phyloP scores from a whole-genome alignment of 1,284 basidiomycete genomes.

The Rhodofomes roseus region DNA sequence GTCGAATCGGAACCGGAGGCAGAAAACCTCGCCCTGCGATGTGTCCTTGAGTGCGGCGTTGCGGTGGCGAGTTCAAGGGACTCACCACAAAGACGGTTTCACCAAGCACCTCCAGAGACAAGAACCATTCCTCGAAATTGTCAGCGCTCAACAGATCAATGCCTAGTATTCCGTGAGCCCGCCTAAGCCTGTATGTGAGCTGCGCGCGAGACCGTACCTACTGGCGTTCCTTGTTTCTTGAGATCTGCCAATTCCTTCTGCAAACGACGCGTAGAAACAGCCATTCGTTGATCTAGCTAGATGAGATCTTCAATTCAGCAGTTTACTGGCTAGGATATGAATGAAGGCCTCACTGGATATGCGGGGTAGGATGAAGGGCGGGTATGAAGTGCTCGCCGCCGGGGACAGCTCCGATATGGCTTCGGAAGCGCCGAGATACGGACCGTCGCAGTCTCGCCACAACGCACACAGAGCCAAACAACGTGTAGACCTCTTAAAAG shows the following conservation, averaged over 20 bases:
- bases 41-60: not conserved
- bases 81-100: conserved; percentile 69
- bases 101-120: conserved; percentile 76
- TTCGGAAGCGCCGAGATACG: not conserved
- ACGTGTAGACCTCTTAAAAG: not conserved
- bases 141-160: conserved; percentile 69
- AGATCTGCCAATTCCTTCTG: conserved; percentile 75
- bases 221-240: conserved; percentile 65
- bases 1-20: conserved; percentile 76
- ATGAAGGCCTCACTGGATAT: not conserved
- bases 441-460: not conserved
- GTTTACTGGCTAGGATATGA: not conserved
- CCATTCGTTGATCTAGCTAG: conserved; percentile 40
- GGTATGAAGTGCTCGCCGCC: not conserved
- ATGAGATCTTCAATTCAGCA: not conserved
- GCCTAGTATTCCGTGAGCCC: conserved; percentile 36
- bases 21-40: conserved; percentile 66
- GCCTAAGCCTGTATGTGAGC: not conserved
- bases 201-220: conserved; percentile 42
- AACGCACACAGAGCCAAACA: conserved; percentile 18
- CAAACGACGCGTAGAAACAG: conserved; percentile 63
- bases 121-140: conserved; percentile 69
- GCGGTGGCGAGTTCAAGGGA: not conserved
- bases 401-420: not conserved
- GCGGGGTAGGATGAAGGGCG: not conserved